Base-by-base conservation (phyloP, 129 eudicot genomes). In the Centaurea solstitialis region DNA sequence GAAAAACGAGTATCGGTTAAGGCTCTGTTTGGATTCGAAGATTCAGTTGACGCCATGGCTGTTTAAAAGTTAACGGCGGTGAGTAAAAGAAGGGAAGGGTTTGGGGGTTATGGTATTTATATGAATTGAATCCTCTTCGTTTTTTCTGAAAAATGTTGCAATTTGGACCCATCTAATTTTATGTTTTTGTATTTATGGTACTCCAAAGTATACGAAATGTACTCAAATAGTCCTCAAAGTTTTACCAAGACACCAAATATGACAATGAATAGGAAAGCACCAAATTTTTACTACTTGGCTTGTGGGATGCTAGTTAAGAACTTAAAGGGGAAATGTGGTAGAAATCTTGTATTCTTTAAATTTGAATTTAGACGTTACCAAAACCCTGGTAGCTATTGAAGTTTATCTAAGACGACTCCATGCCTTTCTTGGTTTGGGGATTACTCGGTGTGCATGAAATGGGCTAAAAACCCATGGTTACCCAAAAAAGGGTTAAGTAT, bases 1-100 rank as follows among this genome's bases (percentile, higher is more conserved):
- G 97, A 90, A 85, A 95, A 95, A 37, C 94, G 91, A 21, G 94
- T 92, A 20, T 71, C 82, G 0, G 99, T 95, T 26, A 95, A 72
- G 24, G 99, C 97, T 80, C 84, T 82, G 90, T 93, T 94, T 24
- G 90, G 90, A 66, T 94, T 84, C 6, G 78, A 61, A 76, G 81
- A 68, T 24, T 72, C 79, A 4, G 76, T 83, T 45, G 77, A 74
- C 85, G 85, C 73, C 87, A 87, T 79, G 70, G 64, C 21, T 20
- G 86, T 61, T 45, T 67, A 28, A 7, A 28, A 7, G 45, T 33
- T 45, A 41, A 72, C 76, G 81, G 84, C 70, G 68, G 68, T 47
- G 68, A 70, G 13, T 26, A 26, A 26, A 57, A 62, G 35, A 20
- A 41, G 47, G 23, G 15, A 68, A 82, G 45, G 86, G 85, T 66